Conservation (phyloP, 345 rosid species). For the Sapria himalayana region DNA sequence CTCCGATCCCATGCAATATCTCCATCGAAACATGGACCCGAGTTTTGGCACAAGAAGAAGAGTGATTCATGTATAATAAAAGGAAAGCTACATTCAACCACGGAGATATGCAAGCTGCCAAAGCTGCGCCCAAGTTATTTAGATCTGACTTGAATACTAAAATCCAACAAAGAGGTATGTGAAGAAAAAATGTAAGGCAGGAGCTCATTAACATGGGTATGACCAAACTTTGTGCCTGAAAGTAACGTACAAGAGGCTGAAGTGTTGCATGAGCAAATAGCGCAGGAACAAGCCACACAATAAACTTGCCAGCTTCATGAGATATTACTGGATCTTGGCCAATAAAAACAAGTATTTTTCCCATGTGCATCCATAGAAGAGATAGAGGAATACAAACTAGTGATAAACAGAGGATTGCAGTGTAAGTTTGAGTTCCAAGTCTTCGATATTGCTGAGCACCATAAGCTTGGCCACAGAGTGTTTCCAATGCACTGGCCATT, state of each 20-base stretch:
- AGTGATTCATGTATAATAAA: slow-evolving; percentile 25
- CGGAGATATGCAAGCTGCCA: slow-evolving; percentile 22
- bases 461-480: slow-evolving; percentile 60
- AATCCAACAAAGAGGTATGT: slow-evolving; percentile 34
- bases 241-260: slow-evolving; percentile 35
- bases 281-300: slow-evolving; percentile 36
- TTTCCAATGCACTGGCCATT: slow-evolving; percentile 58
- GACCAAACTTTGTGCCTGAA: slow-evolving; percentile 37
- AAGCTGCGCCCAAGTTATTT: slow-evolving; percentile 27
- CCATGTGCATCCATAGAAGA: slow-evolving; percentile 34
- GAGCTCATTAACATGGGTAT: slow-evolving; percentile 37
- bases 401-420: slow-evolving; percentile 24
- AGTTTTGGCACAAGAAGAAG: slow-evolving; percentile 25
- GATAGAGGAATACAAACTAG: slow-evolving; percentile 34
- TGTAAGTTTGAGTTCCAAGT: slow-evolving; percentile 36
- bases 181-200: slow-evolving; percentile 17
- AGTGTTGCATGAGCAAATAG: slow-evolving; percentile 36
- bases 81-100: slow-evolving; percentile 37
- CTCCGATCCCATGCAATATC: slow-evolving; percentile 24
- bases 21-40: slow-evolving; percentile 21
- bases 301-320: slow-evolving; percentile 28
- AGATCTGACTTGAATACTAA: slow-evolving; percentile 31
- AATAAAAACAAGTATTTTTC: slow-evolving; percentile 19
- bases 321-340: slow-evolving; percentile 51
- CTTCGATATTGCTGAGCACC: slow-evolving; percentile 45